Percentiles rank a stretch among this genome's conserved stretches.
These are phyloP conservation scores for Yamadazyma triangularis DNA, from an alignment of 1,139 yeast species.

Conservation along the genomic window DNA sequence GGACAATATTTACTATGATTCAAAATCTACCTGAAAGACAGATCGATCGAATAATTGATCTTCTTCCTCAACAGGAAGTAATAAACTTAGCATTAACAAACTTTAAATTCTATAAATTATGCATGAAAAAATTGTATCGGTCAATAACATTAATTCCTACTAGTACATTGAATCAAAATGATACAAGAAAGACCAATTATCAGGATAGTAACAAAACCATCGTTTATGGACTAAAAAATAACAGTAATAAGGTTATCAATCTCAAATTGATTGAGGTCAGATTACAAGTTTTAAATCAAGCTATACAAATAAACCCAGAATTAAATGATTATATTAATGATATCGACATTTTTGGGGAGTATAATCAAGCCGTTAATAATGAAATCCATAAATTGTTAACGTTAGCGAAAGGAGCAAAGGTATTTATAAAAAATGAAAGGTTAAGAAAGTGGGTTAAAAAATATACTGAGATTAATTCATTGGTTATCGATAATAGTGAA, in stretches of 20 bases:
- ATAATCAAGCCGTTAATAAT: conserved; percentile 32
- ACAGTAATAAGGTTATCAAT: too few relatives aligned
- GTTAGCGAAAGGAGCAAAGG: conserved; percentile 2
- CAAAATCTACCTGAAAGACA: too few relatives aligned
- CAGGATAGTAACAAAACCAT: too few relatives aligned
- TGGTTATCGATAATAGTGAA: conserved; percentile 6
- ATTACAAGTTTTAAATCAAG: conserved; percentile 20
- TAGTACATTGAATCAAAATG: conserved; percentile 17
- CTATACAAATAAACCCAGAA: conserved; percentile 25
- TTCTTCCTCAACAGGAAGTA: conserved; percentile 31
- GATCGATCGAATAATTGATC: conserved; percentile 18
- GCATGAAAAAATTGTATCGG: conserved; percentile 25
- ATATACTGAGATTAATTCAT: conserved; percentile 4
- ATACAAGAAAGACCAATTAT: conserved; percentile 17
- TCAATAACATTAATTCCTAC: conserved; percentile 20
- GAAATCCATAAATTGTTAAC: conserved; percentile 3
- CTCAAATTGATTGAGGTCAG: conserved; percentile 27
- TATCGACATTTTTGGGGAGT: conserved; percentile 18
- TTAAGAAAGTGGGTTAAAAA: conserved; percentile 6
- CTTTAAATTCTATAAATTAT: conserved; percentile 32
- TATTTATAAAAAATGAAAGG: conserved; percentile 7
- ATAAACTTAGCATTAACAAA: conserved; percentile 34
- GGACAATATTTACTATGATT: too few relatives aligned
- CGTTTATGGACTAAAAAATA: too few relatives aligned
- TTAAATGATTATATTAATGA: conserved; percentile 20